Evolutionary conservation across 768 basidiomycete species (phyloP), one percentile per base, ranked within the genome.

Genomic region (Rhodotorula toruloides): DNA sequence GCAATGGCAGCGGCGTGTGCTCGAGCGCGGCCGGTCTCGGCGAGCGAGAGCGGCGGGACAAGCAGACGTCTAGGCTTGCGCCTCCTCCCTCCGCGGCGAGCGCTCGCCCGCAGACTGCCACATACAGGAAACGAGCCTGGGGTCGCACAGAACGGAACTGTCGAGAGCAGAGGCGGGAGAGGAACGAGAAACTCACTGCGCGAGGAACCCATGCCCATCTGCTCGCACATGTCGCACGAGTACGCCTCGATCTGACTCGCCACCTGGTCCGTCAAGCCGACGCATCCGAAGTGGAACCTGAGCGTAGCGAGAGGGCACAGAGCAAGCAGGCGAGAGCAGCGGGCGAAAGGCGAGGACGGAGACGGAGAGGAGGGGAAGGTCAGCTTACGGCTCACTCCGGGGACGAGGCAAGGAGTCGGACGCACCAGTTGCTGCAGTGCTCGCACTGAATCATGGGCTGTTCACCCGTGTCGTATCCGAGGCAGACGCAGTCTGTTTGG

Each of bases 211-310:
- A 58, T 55, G 40, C 71, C 74, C 65, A 70, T 70, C 43, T 71
- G 68, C 56, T 72, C 64, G 58, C 74, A 75, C 47, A 71, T 58
- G 31, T 68, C 71, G 60, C 74, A 75, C 36, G 58, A 67, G 61
- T 74, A 75, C 4, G 71, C 66, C 40, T 74, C 83, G 76, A 91
- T 87, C 76, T 88, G 86, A 74, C 85, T 85, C 14, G 89, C 89
- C 70, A 86, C 82, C 56, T 81, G 78, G 70, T 84, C 83, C 63
- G 76, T 81, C 54, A 91, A 76, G 64, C 83, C 79, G 16, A 90
- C 81, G 77, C 90, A 91, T n/a, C 78, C 77, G 72, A 91, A 91
- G 77, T 91, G 90, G 77, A 85, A 90, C 90, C 90, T 91, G 57
- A 16, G 9, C 16, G 39, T 3, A 40, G 34, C n/a, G 14, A 44